Evolutionary conservation across 2,329 filamentous ascomycete genomes (phyloP).

Genomic region (Thielaviopsis populi): DNA sequence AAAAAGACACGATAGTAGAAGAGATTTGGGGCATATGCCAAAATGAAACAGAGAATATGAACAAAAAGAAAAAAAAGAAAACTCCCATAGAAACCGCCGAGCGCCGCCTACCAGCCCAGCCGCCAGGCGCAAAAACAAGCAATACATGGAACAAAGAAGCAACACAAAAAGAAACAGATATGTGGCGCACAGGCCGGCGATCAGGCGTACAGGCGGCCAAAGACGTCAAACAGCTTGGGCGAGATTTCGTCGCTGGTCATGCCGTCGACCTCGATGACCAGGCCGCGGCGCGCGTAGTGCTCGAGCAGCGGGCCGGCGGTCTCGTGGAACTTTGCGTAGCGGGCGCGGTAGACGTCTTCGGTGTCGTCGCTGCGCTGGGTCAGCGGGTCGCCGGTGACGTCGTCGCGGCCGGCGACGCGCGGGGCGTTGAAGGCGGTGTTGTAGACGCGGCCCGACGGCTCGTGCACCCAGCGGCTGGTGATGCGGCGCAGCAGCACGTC

Average conservation of each 20-base stretch:
- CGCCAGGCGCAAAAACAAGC: not conserved
- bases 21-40: not conserved
- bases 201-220: constrained; percentile 37
- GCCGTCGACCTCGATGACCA: constrained; percentile 75
- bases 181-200: not conserved
- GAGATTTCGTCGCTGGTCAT: constrained; percentile 90
- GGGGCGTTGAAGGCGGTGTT: constrained; percentile 89
- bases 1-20: not conserved
- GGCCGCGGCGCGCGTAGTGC: constrained; percentile 71
- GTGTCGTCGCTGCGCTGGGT: constrained; percentile 75
- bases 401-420: constrained; percentile 64
- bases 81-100: not conserved
- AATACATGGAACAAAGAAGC: not conserved
- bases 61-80: not conserved
- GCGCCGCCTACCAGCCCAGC: not conserved
- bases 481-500: constrained; percentile 82
- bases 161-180: not conserved
- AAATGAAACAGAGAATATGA: not conserved
- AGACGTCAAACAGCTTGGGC: constrained; percentile 72
- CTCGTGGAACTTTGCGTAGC: constrained; percentile 73
- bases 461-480: constrained; percentile 83
- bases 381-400: constrained; percentile 76
- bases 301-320: constrained; percentile 73
- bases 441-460: constrained; percentile 80
- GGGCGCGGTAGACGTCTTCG: constrained; percentile 67